phyloP scores from a whole-genome alignment of 345 rosid species.

The Corymbia maculata region DNA sequence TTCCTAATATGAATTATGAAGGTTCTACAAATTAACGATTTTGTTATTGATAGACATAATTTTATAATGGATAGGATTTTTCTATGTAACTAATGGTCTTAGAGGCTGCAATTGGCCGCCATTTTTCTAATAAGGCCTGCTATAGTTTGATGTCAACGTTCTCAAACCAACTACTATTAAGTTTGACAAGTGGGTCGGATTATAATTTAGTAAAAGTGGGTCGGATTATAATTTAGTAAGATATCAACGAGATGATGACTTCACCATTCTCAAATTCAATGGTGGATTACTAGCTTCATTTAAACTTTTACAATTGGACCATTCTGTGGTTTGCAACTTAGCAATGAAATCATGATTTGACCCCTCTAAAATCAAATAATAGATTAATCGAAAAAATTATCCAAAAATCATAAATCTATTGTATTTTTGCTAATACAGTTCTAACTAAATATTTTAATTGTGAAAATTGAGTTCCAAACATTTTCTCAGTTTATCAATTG shows the following conservation, averaged over 20 bases:
- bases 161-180: neutral
- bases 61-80: neutral
- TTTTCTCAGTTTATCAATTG: no score
- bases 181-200: neutral
- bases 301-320: neutral
- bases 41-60: neutral
- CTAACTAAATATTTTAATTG: accelerated
- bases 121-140: neutral
- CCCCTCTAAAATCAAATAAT: neutral
- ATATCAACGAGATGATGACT: neutral
- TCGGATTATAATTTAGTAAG: neutral
- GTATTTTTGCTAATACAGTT: no score
- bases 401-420: neutral
- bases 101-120: neutral
- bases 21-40: neutral
- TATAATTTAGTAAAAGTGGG: neutral
- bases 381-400: no score
- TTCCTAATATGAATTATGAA: neutral
- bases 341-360: neutral
- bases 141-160: neutral
- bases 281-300: neutral
- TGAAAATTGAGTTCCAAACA: accelerated
- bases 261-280: neutral
- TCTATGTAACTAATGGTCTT: neutral
- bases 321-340: neutral